These are phyloP conservation scores for Sphagnum fallax DNA, from an alignment of 228 moss, liverwort and hornwort genomes.

Conservation along the genomic window DNA sequence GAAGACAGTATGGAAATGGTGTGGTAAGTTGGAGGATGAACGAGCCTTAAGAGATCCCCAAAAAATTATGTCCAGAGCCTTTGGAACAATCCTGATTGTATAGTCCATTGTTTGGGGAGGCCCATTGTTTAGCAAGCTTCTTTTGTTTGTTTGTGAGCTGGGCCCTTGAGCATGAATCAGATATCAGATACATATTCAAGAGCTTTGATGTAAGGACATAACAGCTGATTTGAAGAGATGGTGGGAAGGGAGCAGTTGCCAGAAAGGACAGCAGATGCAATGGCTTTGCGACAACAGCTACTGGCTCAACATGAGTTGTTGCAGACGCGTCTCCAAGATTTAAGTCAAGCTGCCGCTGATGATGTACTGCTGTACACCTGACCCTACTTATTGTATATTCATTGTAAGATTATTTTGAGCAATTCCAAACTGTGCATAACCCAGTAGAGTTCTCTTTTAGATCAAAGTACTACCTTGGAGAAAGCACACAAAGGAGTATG, in stretches of 20 bases:
- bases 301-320: conserved; percentile 77
- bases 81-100: too few species aligned
- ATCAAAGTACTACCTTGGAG: too few species aligned
- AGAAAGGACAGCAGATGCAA: conserved; percentile 84
- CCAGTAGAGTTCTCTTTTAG: not conserved
- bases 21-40: not conserved
- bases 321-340: conserved; percentile 57
- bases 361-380: conserved; percentile 37
- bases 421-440: too few species aligned
- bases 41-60: too few species aligned
- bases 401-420: not conserved
- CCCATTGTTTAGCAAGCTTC: too few species aligned
- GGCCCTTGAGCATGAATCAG: not conserved
- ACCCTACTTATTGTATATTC: not conserved
- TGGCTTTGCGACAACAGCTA: conserved; percentile 78
- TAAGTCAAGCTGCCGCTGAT: conserved; percentile 67
- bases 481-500: too few species aligned
- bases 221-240: conserved; percentile 2
- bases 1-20: not conserved
- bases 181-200: too few species aligned
- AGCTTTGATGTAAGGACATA: not conserved
- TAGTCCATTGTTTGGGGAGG: too few species aligned
- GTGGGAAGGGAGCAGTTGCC: conserved; percentile 55
- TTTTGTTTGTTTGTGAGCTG: not conserved
- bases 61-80: too few species aligned